phyloP scores from a whole-genome alignment of 2,329 filamentous ascomycete species.

The Xylariaceae sp. region DNA sequence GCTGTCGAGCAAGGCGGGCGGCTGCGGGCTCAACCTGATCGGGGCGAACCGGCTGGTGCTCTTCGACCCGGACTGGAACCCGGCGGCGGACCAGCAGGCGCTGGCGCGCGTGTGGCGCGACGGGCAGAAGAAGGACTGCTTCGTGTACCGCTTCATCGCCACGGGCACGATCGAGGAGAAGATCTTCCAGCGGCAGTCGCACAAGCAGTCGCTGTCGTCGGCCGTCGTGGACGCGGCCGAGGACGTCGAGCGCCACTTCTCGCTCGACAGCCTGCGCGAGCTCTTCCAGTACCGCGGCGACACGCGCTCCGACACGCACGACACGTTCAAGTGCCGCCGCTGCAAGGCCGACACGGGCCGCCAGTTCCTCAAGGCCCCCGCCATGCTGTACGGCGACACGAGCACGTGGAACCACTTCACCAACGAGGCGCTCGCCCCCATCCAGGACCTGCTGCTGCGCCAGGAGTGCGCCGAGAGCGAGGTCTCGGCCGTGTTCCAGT shows the following conservation, averaged over 20 bases:
- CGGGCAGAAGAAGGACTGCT: slow-evolving; percentile 98
- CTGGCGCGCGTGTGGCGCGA: slow-evolving; percentile 97
- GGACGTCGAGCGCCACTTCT: slow-evolving; percentile 96
- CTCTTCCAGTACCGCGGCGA: slow-evolving; percentile 85
- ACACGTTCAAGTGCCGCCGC: slow-evolving; percentile 97
- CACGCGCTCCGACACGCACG: slow-evolving; percentile 89
- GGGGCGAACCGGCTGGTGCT: slow-evolving; percentile 76
- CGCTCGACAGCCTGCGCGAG: slow-evolving; percentile 80
- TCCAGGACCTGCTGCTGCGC: slow-evolving; percentile 83
- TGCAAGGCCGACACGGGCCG: slow-evolving; percentile 83
- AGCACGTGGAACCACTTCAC: slow-evolving; percentile 99
- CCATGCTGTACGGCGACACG: slow-evolving; percentile 95
- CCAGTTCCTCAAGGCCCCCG: slow-evolving; percentile 83
- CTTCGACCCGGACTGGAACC: slow-evolving; percentile 98
- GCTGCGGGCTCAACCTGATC: slow-evolving; percentile 81
- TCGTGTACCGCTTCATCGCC: slow-evolving; percentile 98
- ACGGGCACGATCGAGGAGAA: slow-evolving; percentile 98
- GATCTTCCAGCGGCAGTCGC: slow-evolving; percentile 96
- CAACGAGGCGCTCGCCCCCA: slow-evolving; percentile 69
- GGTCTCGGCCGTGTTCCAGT: slow-evolving; percentile 95
- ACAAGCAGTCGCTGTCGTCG: slow-evolving; percentile 94
- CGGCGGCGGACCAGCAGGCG: slow-evolving; percentile 93
- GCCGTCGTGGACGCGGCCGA: slow-evolving; percentile 95
- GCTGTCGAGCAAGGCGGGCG: slow-evolving; percentile 93
- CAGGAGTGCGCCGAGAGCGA: slow-evolving; percentile 74